These are phyloP conservation scores for Meyerozyma smithsonii DNA, from an alignment of 1,139 yeast species.

Conservation along the genomic window DNA sequence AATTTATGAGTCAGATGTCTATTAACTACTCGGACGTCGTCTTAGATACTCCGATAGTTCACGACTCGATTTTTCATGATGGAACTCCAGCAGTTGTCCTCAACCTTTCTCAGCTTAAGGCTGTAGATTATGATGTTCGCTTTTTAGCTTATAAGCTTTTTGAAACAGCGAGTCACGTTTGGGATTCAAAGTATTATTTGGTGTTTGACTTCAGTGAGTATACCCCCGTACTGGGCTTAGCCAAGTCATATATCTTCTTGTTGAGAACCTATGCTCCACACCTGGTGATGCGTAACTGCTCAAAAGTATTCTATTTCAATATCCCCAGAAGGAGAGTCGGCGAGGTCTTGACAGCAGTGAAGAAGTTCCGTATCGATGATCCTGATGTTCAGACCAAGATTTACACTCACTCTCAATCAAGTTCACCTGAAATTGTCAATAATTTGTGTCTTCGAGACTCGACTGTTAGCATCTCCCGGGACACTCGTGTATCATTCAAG, in stretches of 20 bases:
- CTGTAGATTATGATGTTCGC: conserved; percentile 48
- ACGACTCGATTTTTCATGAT: conserved; percentile 63
- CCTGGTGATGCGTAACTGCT: conserved; percentile 50
- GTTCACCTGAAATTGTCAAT: conserved; percentile 44
- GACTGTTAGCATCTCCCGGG: conserved; percentile 37
- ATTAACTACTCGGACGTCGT: conserved; percentile 46
- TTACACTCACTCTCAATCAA: conserved; percentile 40
- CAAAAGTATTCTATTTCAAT: conserved; percentile 56
- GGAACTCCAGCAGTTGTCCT: conserved; percentile 69
- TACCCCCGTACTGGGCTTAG: conserved; percentile 28
- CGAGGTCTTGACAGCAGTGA: conserved; percentile 24
- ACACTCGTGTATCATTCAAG: conserved; percentile 57
- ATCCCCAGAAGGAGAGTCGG: conserved; percentile 44
- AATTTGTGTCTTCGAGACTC: conserved; percentile 45
- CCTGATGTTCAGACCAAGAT: conserved; percentile 19
- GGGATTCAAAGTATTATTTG: conserved; percentile 64
- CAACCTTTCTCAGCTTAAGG: conserved; percentile 39
- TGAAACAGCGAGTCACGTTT: conserved; percentile 66
- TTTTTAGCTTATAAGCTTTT: conserved; percentile 56
- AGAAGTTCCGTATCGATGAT: conserved; percentile 13
- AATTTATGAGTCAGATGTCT: conserved; percentile 70
- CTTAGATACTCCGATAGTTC: conserved; percentile 46
- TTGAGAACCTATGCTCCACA: conserved; percentile 42
- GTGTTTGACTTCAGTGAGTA: conserved; percentile 70
- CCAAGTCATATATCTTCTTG: conserved; percentile 25